Conservation (phyloP, 1,284 basidiomycete genomes). For the Trichosporon inkin region DNA sequence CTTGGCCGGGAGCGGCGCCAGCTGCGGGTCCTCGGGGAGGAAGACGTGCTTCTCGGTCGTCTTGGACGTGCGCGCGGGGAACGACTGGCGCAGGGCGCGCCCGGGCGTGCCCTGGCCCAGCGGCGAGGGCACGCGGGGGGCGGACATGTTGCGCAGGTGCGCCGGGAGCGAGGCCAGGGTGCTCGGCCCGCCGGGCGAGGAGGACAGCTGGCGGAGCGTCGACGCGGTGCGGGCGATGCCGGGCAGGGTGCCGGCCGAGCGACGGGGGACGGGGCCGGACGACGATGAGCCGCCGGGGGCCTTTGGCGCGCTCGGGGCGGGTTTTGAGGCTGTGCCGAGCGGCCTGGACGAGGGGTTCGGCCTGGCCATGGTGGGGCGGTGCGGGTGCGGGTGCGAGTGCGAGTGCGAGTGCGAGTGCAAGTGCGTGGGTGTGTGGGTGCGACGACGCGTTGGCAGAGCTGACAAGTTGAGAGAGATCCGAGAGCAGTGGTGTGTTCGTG, state of each 20-base stretch:
- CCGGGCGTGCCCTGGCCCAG: slow-evolving; percentile 49
- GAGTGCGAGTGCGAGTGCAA: too few relatives aligned
- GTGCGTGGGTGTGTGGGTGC: neutral
- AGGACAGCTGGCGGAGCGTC: slow-evolving; percentile 39
- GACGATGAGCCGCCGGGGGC: neutral
- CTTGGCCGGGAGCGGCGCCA: slow-evolving; percentile 59
- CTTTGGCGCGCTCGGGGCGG: slow-evolving; percentile 23
- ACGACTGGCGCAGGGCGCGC: slow-evolving; percentile 37
- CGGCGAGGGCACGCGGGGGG: slow-evolving; percentile 47
- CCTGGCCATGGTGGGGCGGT: slow-evolving; percentile 45
- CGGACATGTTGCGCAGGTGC: slow-evolving; percentile 44
- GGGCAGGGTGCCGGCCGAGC: slow-evolving; percentile 37
- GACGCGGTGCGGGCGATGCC: slow-evolving; percentile 50
- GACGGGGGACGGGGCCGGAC: slow-evolving; percentile 24
- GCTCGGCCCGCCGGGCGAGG: slow-evolving; percentile 13
- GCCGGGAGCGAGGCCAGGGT: slow-evolving; percentile 41
- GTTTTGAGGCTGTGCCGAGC: slow-evolving; percentile 36
- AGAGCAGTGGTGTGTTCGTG: too few relatives aligned
- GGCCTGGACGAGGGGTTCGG: slow-evolving; percentile 33
- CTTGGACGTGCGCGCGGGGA: slow-evolving; percentile 75
- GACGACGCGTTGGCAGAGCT: neutral
- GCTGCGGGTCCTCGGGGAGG: slow-evolving; percentile 84
- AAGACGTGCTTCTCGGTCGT: slow-evolving; percentile 87
- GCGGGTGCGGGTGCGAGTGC: too few relatives aligned
- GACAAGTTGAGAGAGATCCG: too few relatives aligned